phyloP scores from a whole-genome alignment of 176 grass and related monocot genomes.

The Bonia amplexicaulis region DNA sequence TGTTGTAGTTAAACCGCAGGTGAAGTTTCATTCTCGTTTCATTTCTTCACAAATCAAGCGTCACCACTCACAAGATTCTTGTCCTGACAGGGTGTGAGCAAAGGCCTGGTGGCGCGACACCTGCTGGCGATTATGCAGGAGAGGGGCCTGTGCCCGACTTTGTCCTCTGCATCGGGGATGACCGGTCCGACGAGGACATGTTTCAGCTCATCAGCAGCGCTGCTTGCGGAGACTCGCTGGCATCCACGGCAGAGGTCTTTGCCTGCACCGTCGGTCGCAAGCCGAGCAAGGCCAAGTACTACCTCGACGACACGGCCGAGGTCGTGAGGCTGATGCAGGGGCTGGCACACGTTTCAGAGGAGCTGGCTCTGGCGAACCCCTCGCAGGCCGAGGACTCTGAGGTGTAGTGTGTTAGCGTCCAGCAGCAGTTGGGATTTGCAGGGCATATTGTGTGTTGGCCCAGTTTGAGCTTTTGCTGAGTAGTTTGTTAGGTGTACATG shows the following conservation, averaged over 20 bases:
- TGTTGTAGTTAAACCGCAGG: slow-evolving; percentile 89
- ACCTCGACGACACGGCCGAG: slow-evolving; percentile 72
- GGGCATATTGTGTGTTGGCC: not conserved
- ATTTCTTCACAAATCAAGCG: not conserved
- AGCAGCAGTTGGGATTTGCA: not conserved
- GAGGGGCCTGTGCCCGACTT: slow-evolving; percentile 51
- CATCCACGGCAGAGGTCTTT: slow-evolving; percentile 61
- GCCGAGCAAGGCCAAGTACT: slow-evolving; percentile 95
- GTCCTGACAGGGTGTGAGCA: slow-evolving; percentile 71
- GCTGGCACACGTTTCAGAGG: slow-evolving; percentile 66
- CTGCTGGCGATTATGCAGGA: slow-evolving; percentile 60
- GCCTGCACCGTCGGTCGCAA: slow-evolving; percentile 85
- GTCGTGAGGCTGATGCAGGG: slow-evolving; percentile 90
- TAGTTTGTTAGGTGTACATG: slow-evolving; percentile 26
- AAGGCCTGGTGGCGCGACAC: slow-evolving; percentile 66
- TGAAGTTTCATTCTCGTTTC: not conserved
- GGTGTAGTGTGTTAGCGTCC: not conserved
- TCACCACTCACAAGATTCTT: not conserved
- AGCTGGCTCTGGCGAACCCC: slow-evolving; percentile 28
- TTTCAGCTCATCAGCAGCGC: slow-evolving; percentile 66
- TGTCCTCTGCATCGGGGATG: slow-evolving; percentile 84
- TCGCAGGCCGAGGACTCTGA: slow-evolving; percentile 3
- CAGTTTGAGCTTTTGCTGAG: not conserved
- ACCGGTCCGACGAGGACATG: slow-evolving; percentile 94
- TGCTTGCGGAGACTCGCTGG: slow-evolving; percentile 28